These are phyloP conservation scores for Nicotiana obtusifolia DNA, from an alignment of 257 asterid species.

Conservation along the genomic window DNA sequence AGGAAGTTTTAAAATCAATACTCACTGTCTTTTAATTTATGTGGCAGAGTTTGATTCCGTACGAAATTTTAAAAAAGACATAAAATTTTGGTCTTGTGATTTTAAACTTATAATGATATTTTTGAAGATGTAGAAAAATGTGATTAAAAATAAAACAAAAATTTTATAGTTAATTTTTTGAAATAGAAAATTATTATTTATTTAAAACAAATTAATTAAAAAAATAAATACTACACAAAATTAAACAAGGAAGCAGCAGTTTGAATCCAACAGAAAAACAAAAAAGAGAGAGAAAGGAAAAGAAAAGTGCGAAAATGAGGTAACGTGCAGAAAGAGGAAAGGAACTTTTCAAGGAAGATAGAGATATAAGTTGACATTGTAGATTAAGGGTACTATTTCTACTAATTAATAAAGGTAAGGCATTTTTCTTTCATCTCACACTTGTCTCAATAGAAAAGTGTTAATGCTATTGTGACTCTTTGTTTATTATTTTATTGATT, in stretches of 20 bases:
- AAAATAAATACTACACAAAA: no score
- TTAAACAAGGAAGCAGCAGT: background rate
- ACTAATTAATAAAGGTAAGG: background rate
- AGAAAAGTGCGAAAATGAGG: background rate
- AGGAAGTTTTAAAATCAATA: conserved; percentile 12
- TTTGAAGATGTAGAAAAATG: no score
- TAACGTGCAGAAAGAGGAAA: conserved; percentile 10
- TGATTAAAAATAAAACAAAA: no score
- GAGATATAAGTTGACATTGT: conserved; percentile 15
- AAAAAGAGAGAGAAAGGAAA: background rate
- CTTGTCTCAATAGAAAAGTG: background rate
- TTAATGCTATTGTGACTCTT: background rate
- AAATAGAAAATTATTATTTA: no score
- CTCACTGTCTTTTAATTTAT: no score
- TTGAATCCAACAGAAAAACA: background rate
- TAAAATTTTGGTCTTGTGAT: no score
- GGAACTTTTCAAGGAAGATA: conserved; percentile 2
- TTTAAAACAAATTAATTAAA: no score
- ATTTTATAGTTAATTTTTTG: no score
- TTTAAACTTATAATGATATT: no score
- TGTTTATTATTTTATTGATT: no score
- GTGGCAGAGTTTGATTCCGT: no score
- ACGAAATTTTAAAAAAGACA: no score
- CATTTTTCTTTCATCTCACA: background rate
- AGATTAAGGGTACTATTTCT: background rate